phyloP scores from a whole-genome alignment of 345 rosid genomes.

The Populus tremula region DNA sequence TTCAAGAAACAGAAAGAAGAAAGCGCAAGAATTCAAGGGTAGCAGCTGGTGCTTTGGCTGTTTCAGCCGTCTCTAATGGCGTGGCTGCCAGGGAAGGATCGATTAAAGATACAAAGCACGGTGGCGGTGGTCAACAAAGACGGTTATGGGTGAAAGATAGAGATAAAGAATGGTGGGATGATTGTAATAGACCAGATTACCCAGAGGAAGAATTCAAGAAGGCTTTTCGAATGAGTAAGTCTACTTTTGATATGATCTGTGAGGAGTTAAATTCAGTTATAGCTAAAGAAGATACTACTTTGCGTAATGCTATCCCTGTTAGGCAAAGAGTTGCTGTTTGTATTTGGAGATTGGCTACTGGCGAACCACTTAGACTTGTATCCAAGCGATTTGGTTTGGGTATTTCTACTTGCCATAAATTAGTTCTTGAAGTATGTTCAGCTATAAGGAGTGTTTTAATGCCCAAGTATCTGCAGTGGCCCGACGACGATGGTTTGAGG shows the following conservation, averaged over 20 bases:
- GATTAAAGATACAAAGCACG: constrained; percentile 4
- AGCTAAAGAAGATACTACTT: constrained; percentile 83
- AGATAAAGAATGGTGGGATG: constrained; percentile 92
- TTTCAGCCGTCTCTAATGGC: constrained; percentile 18
- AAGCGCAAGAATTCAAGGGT: constrained; percentile 59
- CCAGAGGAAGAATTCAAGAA: constrained; percentile 77
- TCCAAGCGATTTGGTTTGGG: constrained; percentile 77
- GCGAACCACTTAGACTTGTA: constrained; percentile 68
- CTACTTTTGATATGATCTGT: constrained; percentile 76
- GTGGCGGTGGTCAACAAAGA: constrained; percentile 40
- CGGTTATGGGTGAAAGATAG: constrained; percentile 92
- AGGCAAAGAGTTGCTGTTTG: constrained; percentile 93
- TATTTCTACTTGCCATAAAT: constrained; percentile 76
- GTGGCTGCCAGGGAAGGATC: not conserved
- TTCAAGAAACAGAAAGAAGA: constrained; percentile 37
- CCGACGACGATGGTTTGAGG: constrained; percentile 53
- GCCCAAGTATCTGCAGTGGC: constrained; percentile 80
- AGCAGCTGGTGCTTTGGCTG: constrained; percentile 33
- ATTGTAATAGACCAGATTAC: constrained; percentile 64
- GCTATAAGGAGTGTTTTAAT: constrained; percentile 69
- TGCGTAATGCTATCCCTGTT: constrained; percentile 86
- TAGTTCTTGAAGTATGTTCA: constrained; percentile 72
- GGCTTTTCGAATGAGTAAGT: constrained; percentile 78
- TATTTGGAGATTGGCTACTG: constrained; percentile 81
- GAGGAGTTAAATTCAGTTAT: constrained; percentile 73